Base-by-base conservation (phyloP, 2,329 filamentous ascomycete genomes). In the Talaromyces sp. region DNA sequence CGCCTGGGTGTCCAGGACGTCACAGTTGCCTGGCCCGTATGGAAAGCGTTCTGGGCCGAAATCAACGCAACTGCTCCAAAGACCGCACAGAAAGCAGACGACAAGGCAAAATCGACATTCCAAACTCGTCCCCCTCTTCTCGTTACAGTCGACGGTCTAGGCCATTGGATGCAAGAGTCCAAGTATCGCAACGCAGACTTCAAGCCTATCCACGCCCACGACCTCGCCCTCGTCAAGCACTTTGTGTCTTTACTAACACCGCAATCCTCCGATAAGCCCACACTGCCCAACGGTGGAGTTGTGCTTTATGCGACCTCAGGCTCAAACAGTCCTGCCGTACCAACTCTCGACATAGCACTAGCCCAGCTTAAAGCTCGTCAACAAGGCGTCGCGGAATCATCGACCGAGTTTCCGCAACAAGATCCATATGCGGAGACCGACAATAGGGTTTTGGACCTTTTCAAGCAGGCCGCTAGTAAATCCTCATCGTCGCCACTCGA, bases 21-120 rank as follows among this genome's bases (percentile, higher is more conserved):
- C 39, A 91, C 95, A 67, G 81, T 88, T 69, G 89, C 93, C 49
- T 96, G 90, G 90, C 83, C 88, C 10, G 87, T 93, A 62, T 94
- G 96, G 81, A 81, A 88, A 69, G 90, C 91, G 11, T 83, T 97
- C 60, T 95, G 91, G 91, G 78, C 84, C 35, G 94, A 98, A 79
- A 86, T 98, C 58, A 67, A 61, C 15, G 86, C 83, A 3, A 78
- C 81, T 15, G 83, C 83, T 1, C 67, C 79, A 68, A 52, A 52
- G 25, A 49, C 82, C 66, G 80, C 80, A 56, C 71, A 79, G 15
- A 75, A 82, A 7, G 19, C 49, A 19, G 61, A 31, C n/a, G 52
- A 35, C 50, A 37, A 56, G 75, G 77, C 72, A 74, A 74, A 73
- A 43, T 13, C 56, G 8, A 3, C 56, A 75, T 84, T 77, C 78